These are phyloP conservation scores for Ceratocystis cubensis DNA, from an alignment of 2,329 filamentous ascomycete genomes.

Conservation along the genomic window DNA sequence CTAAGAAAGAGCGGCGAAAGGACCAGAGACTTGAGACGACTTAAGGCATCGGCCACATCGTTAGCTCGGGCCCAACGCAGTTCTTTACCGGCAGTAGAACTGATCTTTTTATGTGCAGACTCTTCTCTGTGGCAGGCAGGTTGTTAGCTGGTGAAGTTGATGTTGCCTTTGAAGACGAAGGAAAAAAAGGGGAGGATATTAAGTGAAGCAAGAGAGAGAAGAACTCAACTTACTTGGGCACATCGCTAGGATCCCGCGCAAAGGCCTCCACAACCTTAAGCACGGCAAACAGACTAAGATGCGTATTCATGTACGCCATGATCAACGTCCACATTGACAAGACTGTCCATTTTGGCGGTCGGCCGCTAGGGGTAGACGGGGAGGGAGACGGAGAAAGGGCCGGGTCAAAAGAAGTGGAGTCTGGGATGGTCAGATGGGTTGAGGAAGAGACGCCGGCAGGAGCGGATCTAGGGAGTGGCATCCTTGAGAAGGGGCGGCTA, in stretches of 20 bases:
- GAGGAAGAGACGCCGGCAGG: conserved; percentile 5
- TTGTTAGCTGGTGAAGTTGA: background rate
- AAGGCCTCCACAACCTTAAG: conserved; percentile 20
- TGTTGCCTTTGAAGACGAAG: background rate
- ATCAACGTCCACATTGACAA: conserved; percentile 42
- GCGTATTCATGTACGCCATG: conserved; percentile 46
- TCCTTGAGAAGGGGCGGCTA: background rate
- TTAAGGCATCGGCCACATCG: conserved; percentile 10
- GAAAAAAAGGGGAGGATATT: background rate
- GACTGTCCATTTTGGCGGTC: conserved; percentile 44
- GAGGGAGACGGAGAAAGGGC: conserved; percentile 25
- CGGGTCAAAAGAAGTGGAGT: conserved; percentile 1
- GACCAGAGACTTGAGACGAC: conserved; percentile 18
- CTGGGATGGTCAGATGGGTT: conserved; percentile 8
- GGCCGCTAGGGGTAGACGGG: conserved; percentile 31
- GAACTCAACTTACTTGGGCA: conserved; percentile 19
- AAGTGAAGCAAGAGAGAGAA: background rate
- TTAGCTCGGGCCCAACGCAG: conserved; percentile 35
- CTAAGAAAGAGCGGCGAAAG: conserved; percentile 16
- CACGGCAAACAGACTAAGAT: conserved; percentile 31
- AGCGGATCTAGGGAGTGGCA: conserved; percentile 8
- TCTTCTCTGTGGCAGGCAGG: conserved; percentile 34
- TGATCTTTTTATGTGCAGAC: conserved; percentile 47
- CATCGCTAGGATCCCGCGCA: conserved; percentile 17
- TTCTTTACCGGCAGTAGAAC: conserved; percentile 44